A percentile compares a stretch with the other conserved stretches of the same genome.
phyloP scores from a whole-genome alignment of 2,329 filamentous ascomycete species.

The Beauveria bassiana region DNA sequence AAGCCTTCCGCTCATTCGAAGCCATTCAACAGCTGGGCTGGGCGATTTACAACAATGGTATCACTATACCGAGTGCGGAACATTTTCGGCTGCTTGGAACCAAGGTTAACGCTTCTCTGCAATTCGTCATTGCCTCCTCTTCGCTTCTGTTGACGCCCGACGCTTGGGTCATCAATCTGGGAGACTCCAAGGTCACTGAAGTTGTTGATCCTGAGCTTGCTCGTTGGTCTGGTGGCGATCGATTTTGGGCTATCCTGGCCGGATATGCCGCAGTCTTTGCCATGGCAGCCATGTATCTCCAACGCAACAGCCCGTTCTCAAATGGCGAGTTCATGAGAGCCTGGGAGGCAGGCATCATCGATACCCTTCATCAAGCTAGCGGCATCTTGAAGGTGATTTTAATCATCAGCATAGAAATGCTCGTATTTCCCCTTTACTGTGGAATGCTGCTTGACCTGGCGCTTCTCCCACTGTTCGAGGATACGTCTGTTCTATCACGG shows the following conservation, averaged over 20 bases:
- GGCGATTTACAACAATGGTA: constrained; percentile 39
- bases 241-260: constrained; percentile 63
- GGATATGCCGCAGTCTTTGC: constrained; percentile 75
- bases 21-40: constrained; percentile 30
- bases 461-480: constrained; percentile 79
- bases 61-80: constrained; percentile 21
- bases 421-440: constrained; percentile 93
- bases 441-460: constrained; percentile 84
- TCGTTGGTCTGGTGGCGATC: constrained; percentile 59
- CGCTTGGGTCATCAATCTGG: constrained; percentile 52
- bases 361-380: constrained; percentile 83
- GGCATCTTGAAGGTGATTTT: constrained; percentile 96
- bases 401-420: constrained; percentile 99
- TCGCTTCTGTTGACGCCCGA: constrained; percentile 36
- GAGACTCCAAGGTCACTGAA: constrained; percentile 30
- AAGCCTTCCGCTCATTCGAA: constrained; percentile 35
- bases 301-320: constrained; percentile 62
- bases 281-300: constrained; percentile 71
- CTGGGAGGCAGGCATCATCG: constrained; percentile 71
- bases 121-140: constrained; percentile 10
- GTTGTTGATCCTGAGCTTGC: constrained; percentile 50
- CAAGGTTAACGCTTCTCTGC: neutral
- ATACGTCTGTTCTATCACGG: constrained; percentile 68
- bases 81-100: neutral
- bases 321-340: constrained; percentile 46